Percentiles rank a stretch among this genome's conserved stretches.
These are phyloP conservation scores for Cornus suecica DNA, from an alignment of 148 eudicot species.

Conservation along the genomic window DNA sequence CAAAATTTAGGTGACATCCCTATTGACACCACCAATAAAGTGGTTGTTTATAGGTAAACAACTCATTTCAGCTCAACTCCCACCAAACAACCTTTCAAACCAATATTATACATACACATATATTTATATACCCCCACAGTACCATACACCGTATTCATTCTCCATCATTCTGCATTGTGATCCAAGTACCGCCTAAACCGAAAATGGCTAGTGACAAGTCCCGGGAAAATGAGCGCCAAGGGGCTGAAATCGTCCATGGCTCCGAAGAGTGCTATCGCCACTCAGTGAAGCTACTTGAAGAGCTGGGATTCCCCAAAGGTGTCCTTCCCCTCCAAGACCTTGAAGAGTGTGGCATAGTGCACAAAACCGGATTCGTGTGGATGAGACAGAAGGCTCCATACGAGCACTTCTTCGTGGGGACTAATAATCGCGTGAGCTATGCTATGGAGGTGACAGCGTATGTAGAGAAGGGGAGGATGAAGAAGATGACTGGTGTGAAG, in stretches of 20 bases:
- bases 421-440: constrained; percentile 59
- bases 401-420: constrained; percentile 62
- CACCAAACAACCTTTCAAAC: neutral
- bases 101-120: neutral
- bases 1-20: no score
- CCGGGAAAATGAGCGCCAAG: constrained; percentile 41
- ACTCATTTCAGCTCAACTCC: neutral
- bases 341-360: constrained; percentile 72
- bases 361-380: constrained; percentile 85
- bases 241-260: constrained; percentile 70
- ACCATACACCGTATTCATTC: neutral
- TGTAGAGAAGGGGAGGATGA: constrained; percentile 68
- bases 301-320: constrained; percentile 77
- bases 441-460: constrained; percentile 68
- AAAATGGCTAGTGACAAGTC: constrained; percentile 24
- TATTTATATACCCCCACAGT: neutral
- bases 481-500: constrained; percentile 79
- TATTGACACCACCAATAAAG: no score
- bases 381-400: constrained; percentile 74
- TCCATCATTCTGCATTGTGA: neutral
- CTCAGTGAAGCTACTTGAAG: constrained; percentile 53
- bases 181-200: neutral
- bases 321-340: constrained; percentile 73
- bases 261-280: constrained; percentile 59
- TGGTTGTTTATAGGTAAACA: no score